Base-by-base conservation (phyloP, 2,329 filamentous ascomycete genomes). In the Neofusicoccum laricinum region DNA sequence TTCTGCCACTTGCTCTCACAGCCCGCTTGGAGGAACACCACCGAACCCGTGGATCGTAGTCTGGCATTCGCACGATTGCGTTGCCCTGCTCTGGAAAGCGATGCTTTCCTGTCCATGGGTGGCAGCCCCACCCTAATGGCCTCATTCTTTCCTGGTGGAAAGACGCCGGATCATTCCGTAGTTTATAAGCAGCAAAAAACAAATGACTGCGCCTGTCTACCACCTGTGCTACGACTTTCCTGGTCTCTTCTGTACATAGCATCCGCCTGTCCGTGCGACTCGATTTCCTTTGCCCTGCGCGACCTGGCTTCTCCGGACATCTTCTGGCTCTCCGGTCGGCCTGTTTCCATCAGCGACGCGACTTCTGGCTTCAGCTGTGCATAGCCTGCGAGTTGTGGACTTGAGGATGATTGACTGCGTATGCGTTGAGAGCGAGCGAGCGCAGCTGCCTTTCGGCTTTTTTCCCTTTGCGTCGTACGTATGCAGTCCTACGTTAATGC, bases 21-120 rank as follows among this genome's bases (percentile, higher is more conserved):
- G 32, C 36, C 46, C 46, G 34, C 48, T 45, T 11, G 58, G 58
- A 61, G 43, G 58, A 61, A 17, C 15, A 50, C 34, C 58, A 49
- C 45, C 58, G 17, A 41, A 15, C 17, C 58, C 45, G 32, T 61
- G 58, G 58, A 61, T 61, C 12, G 45, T 61, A 61, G 58, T 61
- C 17, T 59, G 58, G 58, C 58, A 61, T 61, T 61, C 58, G 58
- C 58, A 50, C n/a, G 30, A 49, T 32, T 41, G 58, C 58, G 58
- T 61, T 61, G 58, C 58, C 46, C 19, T 41, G 34, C 46, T 49
- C 46, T 61, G 55, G 55, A 21, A 59, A 59, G 41, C 55, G 41
- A 15, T 15, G 41, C 55, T 59, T 59, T 59, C 55, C 55, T 59
- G 55, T 59, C 55, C 55, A 59, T 59, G 55, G 36, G 40, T 59